Evolutionary conservation across 2,329 filamentous ascomycete genomes (phyloP), one percentile per base, ranked within the genome.

Genomic region (Fusarium succisae): DNA sequence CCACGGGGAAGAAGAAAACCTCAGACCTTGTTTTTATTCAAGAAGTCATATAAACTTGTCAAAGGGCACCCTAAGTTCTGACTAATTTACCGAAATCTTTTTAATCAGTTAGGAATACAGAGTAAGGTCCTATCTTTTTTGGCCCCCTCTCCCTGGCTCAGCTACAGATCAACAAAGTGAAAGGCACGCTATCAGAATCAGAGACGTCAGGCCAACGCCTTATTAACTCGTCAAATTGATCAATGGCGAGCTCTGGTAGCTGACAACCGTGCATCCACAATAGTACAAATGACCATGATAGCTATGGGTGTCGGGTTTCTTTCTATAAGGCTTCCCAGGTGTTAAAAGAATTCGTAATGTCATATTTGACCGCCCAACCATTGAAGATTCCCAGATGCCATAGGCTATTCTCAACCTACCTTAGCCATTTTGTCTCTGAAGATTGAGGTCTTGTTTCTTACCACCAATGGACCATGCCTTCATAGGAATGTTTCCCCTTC

Each of bases 261-360:
- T 73, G 66, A 37, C 43, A 39, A 43, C 51, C 24, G 75, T 76
- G 63, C 41, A 70, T 66, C 70, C 73, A 64, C 73, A 69, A 63
- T 59, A 60, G 64, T 35, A 44, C 68, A 66, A 72, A 62, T 69
- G 44, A 38, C 44, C 44, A 50, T 44, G 28, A 56, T 44, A 39
- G 26, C 17, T 57, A 37, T 37, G 30, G n/a, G 18, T 28, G 18
- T 35, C 26, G 17, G 22, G 12, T 35, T 32, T 51, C 8, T 24
- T 45, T 18, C 14, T 58, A 24, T 20, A 15, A 20, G 17, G 13
- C 30, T 53, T 53, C n/a, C 17, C 22, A 17, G 24, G 13, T 35
- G 30, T 18, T 26, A 26, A 32, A 26, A 35, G 48, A 24, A 37
- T 53, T n/a, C 17, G 48, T 15, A 15, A 15, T 20, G 17, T 53